phyloP scores from a whole-genome alignment of 2,329 filamentous ascomycete genomes.

The Nemania sp. region DNA sequence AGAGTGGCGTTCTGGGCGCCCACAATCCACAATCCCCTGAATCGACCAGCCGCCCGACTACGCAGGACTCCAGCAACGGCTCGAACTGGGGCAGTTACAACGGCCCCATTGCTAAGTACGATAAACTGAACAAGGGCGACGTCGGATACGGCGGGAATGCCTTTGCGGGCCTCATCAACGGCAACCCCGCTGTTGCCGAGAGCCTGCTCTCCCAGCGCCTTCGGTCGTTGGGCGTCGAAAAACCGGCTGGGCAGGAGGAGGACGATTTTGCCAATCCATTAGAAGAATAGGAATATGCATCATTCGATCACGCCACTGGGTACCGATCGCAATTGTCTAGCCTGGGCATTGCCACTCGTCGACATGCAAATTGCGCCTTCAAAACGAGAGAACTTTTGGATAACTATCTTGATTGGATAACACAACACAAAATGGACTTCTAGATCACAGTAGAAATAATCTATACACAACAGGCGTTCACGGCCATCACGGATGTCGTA shows the following conservation, averaged over 20 bases:
- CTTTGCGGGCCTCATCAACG: slow-evolving; percentile 46
- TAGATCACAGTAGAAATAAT: no score
- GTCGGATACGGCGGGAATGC: slow-evolving; percentile 62
- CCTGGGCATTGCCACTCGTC: no score
- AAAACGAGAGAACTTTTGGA: no score
- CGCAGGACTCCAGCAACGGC: slow-evolving; percentile 40
- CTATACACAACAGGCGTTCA: no score
- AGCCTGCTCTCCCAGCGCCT: slow-evolving; percentile 72
- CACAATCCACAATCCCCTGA: slow-evolving; percentile 31
- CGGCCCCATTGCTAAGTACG: slow-evolving; percentile 52
- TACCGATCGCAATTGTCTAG: no score
- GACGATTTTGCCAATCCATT: background rate
- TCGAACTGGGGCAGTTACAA: slow-evolving; percentile 27
- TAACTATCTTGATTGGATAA: no score
- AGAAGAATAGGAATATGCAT: slow-evolving; percentile 12
- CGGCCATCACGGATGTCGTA: no score
- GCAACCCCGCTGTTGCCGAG: slow-evolving; percentile 55
- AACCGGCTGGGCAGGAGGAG: slow-evolving; percentile 6
- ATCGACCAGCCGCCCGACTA: slow-evolving; percentile 37
- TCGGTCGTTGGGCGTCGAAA: slow-evolving; percentile 60
- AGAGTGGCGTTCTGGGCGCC: slow-evolving; percentile 29
- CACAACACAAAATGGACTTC: no score
- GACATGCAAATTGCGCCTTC: no score
- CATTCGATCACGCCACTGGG: background rate
- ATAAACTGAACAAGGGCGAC: slow-evolving; percentile 70